A percentile compares a stretch with the other conserved stretches of the same genome.
phyloP scores from a whole-genome alignment of 2,329 filamentous ascomycete genomes.

The Dactylellina parvicollis region DNA sequence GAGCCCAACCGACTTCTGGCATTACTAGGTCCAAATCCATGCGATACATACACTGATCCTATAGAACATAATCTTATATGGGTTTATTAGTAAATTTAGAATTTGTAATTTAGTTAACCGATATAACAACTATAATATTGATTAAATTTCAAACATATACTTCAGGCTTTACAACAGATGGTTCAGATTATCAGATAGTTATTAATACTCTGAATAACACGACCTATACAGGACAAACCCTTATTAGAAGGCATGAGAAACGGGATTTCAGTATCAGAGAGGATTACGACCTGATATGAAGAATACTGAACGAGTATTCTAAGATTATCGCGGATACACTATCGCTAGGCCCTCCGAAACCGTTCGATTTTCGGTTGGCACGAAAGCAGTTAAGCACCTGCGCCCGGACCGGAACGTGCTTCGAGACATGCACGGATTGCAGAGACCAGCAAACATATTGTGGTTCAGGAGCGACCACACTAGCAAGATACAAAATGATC shows the following conservation, averaged over 20 bases:
- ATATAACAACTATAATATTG: not conserved
- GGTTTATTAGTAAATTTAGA: not conserved
- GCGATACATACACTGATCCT: not conserved
- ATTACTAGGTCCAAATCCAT: not conserved
- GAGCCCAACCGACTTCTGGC: not conserved
- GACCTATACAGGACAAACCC: not conserved
- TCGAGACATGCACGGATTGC: not conserved
- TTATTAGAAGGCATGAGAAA: not conserved
- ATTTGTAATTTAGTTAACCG: not conserved
- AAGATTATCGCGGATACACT: not conserved
- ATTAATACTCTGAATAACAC: not conserved
- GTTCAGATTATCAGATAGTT: not conserved
- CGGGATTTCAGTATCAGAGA: too few species aligned
- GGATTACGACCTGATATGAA: not conserved
- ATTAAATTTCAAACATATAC: not conserved
- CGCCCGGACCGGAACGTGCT: not conserved
- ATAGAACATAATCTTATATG: not conserved
- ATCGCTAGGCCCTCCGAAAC: not conserved
- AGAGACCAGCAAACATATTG: not conserved
- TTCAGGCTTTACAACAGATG: not conserved
- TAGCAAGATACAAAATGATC: too few species aligned
- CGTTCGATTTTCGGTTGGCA: not conserved
- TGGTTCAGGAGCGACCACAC: not conserved
- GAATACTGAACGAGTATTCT: not conserved
- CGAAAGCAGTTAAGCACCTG: not conserved